These are phyloP conservation scores for Boletus reticulatus DNA, from an alignment of 768 basidiomycete species.

Conservation along the genomic window DNA sequence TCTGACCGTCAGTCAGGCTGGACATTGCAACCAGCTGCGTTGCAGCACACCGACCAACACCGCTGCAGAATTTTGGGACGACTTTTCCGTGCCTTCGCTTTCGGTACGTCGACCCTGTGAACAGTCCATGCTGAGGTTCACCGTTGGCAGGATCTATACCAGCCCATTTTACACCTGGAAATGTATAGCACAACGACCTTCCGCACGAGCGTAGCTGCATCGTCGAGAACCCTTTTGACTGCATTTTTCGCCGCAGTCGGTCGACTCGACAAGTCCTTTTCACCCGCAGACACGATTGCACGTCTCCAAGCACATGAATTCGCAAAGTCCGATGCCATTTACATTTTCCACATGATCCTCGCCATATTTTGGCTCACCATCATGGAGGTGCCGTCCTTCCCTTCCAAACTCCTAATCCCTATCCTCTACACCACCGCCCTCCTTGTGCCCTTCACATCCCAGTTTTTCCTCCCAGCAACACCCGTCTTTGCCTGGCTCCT, in stretches of 20 bases:
- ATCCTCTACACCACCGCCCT: constrained; percentile 65
- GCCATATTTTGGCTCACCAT: constrained; percentile 70
- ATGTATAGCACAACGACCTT: constrained; percentile 4
- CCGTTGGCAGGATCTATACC: not conserved
- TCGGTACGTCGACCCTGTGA: not conserved
- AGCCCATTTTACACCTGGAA: not conserved
- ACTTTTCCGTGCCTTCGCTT: not conserved
- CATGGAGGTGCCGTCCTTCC: constrained; percentile 68
- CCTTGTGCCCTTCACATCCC: constrained; percentile 81
- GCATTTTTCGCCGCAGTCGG: constrained; percentile 62
- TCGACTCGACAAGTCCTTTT: constrained; percentile 75
- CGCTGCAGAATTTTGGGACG: too few species aligned
- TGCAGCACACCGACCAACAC: not conserved
- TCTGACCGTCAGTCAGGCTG: too few species aligned
- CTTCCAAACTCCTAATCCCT: constrained; percentile 76
- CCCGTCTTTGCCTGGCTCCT: constrained; percentile 87
- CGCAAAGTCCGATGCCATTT: constrained; percentile 53
- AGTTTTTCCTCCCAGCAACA: constrained; percentile 87
- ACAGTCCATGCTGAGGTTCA: not conserved
- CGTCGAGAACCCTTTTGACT: constrained; percentile 21
- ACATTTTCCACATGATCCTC: constrained; percentile 61
- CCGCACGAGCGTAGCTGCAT: not conserved
- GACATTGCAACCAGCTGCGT: not conserved
- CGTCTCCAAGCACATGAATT: constrained; percentile 59
- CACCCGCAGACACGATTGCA: constrained; percentile 61